Evolutionary conservation across 495 filamentous ascomycete genomes (phyloP).

Genomic region (Filosporella fistucella): DNA sequence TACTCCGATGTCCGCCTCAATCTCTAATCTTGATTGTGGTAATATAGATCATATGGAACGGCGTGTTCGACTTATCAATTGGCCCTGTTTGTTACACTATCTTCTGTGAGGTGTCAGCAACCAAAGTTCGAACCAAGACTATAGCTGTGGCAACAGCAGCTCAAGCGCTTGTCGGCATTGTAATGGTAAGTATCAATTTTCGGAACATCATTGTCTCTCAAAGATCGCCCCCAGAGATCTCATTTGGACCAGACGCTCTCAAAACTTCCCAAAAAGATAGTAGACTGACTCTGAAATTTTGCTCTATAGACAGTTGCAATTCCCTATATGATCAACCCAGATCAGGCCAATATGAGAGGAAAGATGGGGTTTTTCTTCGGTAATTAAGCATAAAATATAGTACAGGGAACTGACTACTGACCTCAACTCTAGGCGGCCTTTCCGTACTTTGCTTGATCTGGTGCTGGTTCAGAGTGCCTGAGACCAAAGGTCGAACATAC

Average conservation of each 20-base stretch:
- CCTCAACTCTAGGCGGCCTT: too few relatives aligned
- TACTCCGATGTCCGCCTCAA: constrained; percentile 52
- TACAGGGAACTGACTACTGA: too few relatives aligned
- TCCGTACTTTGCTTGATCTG: constrained; percentile 35
- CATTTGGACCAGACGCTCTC: too few relatives aligned
- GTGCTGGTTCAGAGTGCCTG: constrained; percentile 58
- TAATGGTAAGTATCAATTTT: too few relatives aligned
- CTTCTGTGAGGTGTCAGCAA: constrained; percentile 52
- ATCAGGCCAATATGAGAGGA: constrained; percentile 67
- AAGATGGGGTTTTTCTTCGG: constrained; percentile 70
- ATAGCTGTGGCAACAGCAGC: constrained; percentile 36
- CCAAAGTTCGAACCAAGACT: constrained; percentile 46
- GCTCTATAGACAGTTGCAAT: constrained; percentile 71
- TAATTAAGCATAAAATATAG: too few relatives aligned
- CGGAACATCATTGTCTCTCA: too few relatives aligned
- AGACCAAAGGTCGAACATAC: constrained; percentile 31
- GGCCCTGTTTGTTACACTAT: constrained; percentile 57
- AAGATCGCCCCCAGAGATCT: too few relatives aligned
- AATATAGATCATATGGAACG: constrained; percentile 41
- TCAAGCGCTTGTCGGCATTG: neutral
- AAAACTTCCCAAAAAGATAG: too few relatives aligned
- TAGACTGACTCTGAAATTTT: too few relatives aligned
- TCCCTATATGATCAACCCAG: constrained; percentile 68
- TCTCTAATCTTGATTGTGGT: constrained; percentile 18
- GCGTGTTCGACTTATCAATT: constrained; percentile 52